These are phyloP conservation scores for Penicillium maclennaniae DNA, from an alignment of 495 filamentous ascomycete species.

Conservation along the genomic window DNA sequence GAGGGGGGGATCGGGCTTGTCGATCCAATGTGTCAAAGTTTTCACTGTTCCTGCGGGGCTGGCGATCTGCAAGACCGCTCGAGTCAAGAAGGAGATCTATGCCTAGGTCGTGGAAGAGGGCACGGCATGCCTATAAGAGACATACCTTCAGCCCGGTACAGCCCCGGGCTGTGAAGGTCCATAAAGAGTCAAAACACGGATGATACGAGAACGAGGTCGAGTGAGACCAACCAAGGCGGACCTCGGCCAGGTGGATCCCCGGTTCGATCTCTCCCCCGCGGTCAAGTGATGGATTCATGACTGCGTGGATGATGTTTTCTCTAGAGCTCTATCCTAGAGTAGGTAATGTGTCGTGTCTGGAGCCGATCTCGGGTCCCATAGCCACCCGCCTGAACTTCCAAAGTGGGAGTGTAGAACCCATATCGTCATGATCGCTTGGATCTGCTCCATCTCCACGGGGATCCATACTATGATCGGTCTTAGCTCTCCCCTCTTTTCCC, in stretches of 20 bases:
- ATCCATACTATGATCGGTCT: constrained; percentile 25
- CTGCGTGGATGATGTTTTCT: no score
- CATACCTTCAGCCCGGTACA: background rate
- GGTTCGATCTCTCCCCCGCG: background rate
- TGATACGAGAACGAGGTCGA: background rate
- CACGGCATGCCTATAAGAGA: no score
- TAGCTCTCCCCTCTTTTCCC: constrained; percentile 28
- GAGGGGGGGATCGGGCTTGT: background rate
- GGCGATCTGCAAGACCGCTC: background rate
- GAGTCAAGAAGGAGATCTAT: no score
- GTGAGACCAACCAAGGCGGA: background rate
- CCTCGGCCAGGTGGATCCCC: background rate
- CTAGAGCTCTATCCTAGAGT: background rate
- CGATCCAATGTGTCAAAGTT: background rate
- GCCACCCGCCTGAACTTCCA: background rate
- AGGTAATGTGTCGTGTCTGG: background rate
- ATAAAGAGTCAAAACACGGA: no score
- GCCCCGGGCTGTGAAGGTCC: background rate
- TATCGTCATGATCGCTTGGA: constrained; percentile 20
- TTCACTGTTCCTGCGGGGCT: background rate
- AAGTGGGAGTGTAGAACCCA: background rate
- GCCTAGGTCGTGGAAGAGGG: no score
- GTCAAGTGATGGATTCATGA: background rate
- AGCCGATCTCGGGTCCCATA: background rate
- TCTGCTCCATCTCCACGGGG: constrained; percentile 19